Percentiles rank a stretch among this genome's conserved stretches.
These are phyloP conservation scores for Sisymbrium altissimum DNA, from an alignment of 345 rosid species.

Conservation along the genomic window DNA sequence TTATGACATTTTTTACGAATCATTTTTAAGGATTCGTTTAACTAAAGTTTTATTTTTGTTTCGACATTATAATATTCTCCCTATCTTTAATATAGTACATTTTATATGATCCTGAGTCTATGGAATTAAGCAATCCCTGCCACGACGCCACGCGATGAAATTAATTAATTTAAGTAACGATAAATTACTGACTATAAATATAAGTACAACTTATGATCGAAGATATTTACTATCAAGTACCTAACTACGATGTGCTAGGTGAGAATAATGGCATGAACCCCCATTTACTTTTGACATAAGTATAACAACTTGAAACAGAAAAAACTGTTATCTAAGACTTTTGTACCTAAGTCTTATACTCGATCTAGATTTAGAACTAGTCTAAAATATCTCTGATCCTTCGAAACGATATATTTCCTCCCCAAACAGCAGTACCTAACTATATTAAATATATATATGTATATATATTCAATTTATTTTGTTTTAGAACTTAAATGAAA, in stretches of 20 bases:
- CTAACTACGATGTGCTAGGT: background rate
- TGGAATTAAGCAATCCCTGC: background rate
- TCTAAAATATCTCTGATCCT: background rate
- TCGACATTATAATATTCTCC: background rate
- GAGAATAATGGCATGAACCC: background rate
- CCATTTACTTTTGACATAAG: background rate
- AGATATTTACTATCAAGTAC: too few species aligned
- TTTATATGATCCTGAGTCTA: background rate
- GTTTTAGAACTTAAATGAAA: background rate
- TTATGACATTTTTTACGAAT: background rate
- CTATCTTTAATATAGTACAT: background rate
- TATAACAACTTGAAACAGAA: background rate
- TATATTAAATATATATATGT: background rate
- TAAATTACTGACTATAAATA: too few species aligned
- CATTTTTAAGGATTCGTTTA: too few species aligned
- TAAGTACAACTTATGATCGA: too few species aligned
- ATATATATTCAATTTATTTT: background rate
- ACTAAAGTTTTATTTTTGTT: too few species aligned
- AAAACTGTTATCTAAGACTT: background rate
- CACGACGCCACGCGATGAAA: background rate
- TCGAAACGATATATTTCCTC: background rate
- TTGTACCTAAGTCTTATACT: background rate
- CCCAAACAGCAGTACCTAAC: background rate
- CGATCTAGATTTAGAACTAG: background rate
- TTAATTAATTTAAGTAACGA: too few species aligned